A percentile compares a stretch with the other conserved stretches of the same genome.
phyloP scores from a whole-genome alignment of 2,329 filamentous ascomycete genomes.

The Xylariaceae sp. region DNA sequence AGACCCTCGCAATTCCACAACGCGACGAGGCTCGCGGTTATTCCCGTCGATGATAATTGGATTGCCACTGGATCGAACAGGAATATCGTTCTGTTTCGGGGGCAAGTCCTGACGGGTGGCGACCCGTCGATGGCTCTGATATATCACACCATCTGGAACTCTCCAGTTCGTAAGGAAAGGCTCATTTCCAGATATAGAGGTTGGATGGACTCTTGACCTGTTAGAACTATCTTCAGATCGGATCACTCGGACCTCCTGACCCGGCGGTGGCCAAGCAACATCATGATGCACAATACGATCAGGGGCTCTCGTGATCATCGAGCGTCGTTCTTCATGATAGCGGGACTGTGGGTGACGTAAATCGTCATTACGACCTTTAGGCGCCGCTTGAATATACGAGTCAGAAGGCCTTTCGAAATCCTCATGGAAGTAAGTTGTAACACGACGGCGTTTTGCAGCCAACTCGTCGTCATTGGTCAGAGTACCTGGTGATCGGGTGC shows the following conservation, averaged over 20 bases:
- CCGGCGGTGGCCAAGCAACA: constrained; percentile 14
- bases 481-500: constrained; percentile 19
- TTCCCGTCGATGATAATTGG: constrained; percentile 23
- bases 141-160: constrained; percentile 7
- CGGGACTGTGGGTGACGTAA: constrained; percentile 15
- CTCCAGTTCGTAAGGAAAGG: constrained; percentile 9
- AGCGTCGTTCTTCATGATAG: constrained; percentile 16
- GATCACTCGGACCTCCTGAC: constrained; percentile 17
- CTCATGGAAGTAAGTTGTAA: constrained; percentile 22
- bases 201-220: constrained; percentile 20
- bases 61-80: constrained; percentile 23
- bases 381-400: constrained; percentile 23
- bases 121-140: constrained; percentile 3
- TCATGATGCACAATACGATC: constrained; percentile 14
- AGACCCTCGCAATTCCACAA: constrained; percentile 23
- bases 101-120: constrained; percentile 6
- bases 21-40: constrained; percentile 19
- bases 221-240: constrained; percentile 13
- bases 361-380: constrained; percentile 19
- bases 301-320: neutral
- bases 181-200: constrained; percentile 12
- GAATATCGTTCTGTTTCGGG: constrained; percentile 15
- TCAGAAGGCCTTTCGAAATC: constrained; percentile 17
- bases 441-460: constrained; percentile 22
- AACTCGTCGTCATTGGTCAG: constrained; percentile 20